These are phyloP conservation scores for Axilococcus clingmanii DNA, from an alignment of 139 green algal genomes.

Conservation along the genomic window DNA sequence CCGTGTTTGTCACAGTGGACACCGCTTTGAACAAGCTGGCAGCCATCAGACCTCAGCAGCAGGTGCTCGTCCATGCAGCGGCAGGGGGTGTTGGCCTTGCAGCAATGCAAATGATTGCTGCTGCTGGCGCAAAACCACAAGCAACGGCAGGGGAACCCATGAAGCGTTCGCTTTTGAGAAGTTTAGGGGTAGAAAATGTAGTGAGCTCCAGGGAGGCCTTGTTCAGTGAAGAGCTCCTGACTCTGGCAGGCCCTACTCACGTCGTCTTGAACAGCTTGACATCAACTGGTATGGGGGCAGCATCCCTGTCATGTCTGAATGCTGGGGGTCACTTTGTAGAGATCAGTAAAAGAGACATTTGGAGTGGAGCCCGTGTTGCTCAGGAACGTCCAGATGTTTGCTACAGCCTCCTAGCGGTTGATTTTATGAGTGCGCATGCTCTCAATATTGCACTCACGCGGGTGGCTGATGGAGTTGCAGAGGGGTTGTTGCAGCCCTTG, in stretches of 20 bases:
- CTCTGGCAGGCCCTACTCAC: neutral
- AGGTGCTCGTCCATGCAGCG: conserved; percentile 57
- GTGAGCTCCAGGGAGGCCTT: conserved; percentile 35
- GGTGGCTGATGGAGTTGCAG: conserved; percentile 20
- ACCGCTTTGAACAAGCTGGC: conserved; percentile 23
- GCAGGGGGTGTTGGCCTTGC: conserved; percentile 68
- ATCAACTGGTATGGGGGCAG: conserved; percentile 63
- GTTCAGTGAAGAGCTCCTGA: conserved; percentile 29
- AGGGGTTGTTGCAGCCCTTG: conserved; percentile 30
- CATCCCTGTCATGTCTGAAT: conserved; percentile 38
- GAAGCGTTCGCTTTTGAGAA: conserved; percentile 44
- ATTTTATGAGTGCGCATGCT: conserved; percentile 59
- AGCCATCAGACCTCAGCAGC: conserved; percentile 28
- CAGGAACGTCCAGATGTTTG: conserved; percentile 58
- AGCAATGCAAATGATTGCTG: conserved; percentile 38
- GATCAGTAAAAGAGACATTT: conserved; percentile 83
- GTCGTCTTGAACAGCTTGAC: conserved; percentile 70
- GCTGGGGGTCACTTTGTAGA: conserved; percentile 53
- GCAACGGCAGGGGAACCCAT: conserved; percentile 35
- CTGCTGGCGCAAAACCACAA: conserved; percentile 19
- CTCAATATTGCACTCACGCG: conserved; percentile 27
- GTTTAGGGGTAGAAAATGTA: conserved; percentile 24
- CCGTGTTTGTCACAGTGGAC: conserved; percentile 68
- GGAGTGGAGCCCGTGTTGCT: conserved; percentile 31
- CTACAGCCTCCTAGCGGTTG: conserved; percentile 62